Conservation (phyloP, 2,329 filamentous ascomycete species). For the Trichophyton benhamiae region DNA sequence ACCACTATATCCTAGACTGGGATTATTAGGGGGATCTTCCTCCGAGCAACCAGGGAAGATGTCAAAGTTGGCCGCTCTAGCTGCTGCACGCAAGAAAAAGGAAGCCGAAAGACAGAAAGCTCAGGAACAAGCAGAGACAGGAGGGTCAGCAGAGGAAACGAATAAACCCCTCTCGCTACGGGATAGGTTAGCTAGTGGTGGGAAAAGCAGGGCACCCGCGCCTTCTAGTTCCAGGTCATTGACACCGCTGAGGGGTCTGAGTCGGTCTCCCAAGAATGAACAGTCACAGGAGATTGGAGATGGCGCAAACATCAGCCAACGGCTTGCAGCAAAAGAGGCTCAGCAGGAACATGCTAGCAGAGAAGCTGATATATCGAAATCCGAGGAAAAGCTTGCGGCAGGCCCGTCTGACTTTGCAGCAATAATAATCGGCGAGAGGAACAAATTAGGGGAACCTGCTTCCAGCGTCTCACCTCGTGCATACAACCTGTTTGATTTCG, state of each 20-base stretch:
- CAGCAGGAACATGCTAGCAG: neutral
- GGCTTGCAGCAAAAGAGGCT: neutral
- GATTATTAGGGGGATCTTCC: slow-evolving; percentile 66
- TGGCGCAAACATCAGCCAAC: too few relatives aligned
- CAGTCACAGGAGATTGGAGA: neutral
- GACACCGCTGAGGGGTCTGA: neutral
- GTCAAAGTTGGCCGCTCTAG: slow-evolving; percentile 83
- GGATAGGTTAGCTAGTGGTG: slow-evolving; percentile 27
- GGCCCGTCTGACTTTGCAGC: slow-evolving; percentile 41
- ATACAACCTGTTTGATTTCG: slow-evolving; percentile 16
- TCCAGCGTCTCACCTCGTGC: neutral
- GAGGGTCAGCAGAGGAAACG: slow-evolving; percentile 5
- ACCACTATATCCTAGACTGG: slow-evolving; percentile 46
- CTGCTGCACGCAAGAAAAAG: slow-evolving; percentile 75
- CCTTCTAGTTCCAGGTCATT: neutral
- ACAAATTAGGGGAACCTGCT: neutral
- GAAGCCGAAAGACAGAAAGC: slow-evolving; percentile 47
- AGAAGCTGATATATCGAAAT: neutral
- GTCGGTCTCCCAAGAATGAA: neutral
- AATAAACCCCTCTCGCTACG: slow-evolving; percentile 25
- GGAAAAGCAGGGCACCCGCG: slow-evolving; percentile 13
- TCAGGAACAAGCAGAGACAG: neutral
- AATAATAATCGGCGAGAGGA: slow-evolving; percentile 27
- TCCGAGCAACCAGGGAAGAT: slow-evolving; percentile 52
- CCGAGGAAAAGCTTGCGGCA: slow-evolving; percentile 28